phyloP scores from a whole-genome alignment of 2,329 filamentous ascomycete genomes.

The Arthrobotrys musiformis region DNA sequence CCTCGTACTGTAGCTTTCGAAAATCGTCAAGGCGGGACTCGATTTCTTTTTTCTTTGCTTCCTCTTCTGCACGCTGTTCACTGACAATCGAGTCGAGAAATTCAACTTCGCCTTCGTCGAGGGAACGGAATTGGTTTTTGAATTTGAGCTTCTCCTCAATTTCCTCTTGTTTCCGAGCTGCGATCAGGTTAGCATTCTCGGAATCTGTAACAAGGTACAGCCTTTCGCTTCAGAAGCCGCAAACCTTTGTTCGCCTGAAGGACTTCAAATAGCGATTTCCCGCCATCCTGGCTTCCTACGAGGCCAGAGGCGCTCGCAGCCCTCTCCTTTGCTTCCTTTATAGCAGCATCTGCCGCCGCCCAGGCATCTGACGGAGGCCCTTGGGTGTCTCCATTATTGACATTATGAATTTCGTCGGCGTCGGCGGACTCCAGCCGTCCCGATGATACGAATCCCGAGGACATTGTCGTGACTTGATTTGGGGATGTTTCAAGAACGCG shows the following conservation, averaged over 20 bases:
- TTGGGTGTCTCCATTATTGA: not conserved
- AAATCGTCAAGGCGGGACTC: conserved; percentile 70
- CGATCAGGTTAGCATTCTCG: conserved; percentile 12
- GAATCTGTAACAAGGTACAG: not conserved
- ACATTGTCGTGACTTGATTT: conserved; percentile 54
- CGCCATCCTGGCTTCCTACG: conserved; percentile 66
- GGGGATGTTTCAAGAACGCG: conserved; percentile 15
- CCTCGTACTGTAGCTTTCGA: conserved; percentile 65
- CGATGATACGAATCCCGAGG: conserved; percentile 60
- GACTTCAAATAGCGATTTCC: conserved; percentile 77
- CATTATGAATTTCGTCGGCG: conserved; percentile 1
- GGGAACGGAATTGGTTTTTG: conserved; percentile 79
- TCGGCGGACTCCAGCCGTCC: conserved; percentile 53
- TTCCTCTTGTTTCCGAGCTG: conserved; percentile 81
- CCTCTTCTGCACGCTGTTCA: conserved; percentile 68
- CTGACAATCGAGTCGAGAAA: conserved; percentile 74
- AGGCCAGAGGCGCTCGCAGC: conserved; percentile 64
- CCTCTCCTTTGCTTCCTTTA: conserved; percentile 71
- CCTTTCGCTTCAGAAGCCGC: conserved; percentile 28
- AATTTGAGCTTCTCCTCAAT: conserved; percentile 79
- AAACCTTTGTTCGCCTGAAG: conserved; percentile 83
- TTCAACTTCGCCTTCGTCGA: conserved; percentile 82
- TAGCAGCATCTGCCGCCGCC: conserved; percentile 57
- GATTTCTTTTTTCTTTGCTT: conserved; percentile 68
- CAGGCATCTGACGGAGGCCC: conserved; percentile 54